These are phyloP conservation scores for Magnaporthiopsis rhizophila DNA, from an alignment of 2,329 filamentous ascomycete genomes.

Conservation along the genomic window DNA sequence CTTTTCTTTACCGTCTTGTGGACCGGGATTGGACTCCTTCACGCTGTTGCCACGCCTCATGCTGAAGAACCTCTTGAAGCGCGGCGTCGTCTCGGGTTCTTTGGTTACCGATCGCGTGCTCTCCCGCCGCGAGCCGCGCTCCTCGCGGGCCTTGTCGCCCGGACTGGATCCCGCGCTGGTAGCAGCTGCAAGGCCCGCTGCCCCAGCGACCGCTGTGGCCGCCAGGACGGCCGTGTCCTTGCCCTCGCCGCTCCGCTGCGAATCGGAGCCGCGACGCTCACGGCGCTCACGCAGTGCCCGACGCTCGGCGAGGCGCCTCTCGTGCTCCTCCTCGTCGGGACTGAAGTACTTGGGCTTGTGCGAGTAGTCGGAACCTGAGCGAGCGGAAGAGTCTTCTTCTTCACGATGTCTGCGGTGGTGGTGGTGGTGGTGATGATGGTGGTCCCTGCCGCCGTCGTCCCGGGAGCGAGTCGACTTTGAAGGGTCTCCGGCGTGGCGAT, in stretches of 20 bases:
- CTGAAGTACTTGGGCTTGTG: conserved; percentile 31
- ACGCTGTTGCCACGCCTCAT: conserved; percentile 20
- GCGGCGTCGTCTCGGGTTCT: not conserved
- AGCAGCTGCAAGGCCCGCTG: not conserved
- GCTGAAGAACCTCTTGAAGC: conserved; percentile 13
- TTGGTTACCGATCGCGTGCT: conserved; percentile 1
- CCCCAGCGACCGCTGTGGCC: not conserved
- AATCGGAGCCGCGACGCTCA: conserved; percentile 20
- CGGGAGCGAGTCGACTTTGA: conserved; percentile 23
- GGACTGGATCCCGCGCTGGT: conserved; percentile 7
- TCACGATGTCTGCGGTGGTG: conserved; percentile 28
- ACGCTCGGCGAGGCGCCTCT: conserved; percentile 40
- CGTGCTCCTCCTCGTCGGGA: conserved; percentile 41
- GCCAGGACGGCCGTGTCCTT: not conserved
- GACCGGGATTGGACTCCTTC: conserved; percentile 22
- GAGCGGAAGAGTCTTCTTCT: conserved; percentile 25
- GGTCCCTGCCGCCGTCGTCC: conserved; percentile 18
- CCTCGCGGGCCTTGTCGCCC: conserved; percentile 1
- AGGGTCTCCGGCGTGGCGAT: conserved; percentile 11
- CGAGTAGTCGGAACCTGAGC: conserved; percentile 26
- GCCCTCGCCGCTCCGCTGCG: not conserved
- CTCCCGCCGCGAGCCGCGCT: not conserved
- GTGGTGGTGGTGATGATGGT: conserved; percentile 13
- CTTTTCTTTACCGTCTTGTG: conserved; percentile 23
- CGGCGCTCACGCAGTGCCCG: conserved; percentile 25